Evolutionary conservation across 371 early-diverging fungal genomes (phyloP).

Genomic region (Mucor saturninus): DNA sequence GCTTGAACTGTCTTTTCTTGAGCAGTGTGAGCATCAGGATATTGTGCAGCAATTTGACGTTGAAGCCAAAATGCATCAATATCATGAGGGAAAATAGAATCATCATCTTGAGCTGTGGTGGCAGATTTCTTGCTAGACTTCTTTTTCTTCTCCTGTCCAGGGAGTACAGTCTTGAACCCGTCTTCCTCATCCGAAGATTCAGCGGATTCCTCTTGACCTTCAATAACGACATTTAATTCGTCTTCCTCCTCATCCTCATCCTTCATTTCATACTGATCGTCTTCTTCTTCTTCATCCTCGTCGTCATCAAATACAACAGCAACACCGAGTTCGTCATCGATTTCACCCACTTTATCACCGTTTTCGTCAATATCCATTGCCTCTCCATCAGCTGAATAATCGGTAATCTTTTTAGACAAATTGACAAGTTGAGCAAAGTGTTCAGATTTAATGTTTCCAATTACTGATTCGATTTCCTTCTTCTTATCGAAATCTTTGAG

Average conservation of each 20-base stretch:
- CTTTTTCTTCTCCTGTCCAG: slow-evolving; percentile 49
- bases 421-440: slow-evolving; percentile 88
- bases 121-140: slow-evolving; percentile 24
- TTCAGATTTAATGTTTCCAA: slow-evolving; percentile 69
- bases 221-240: slow-evolving; percentile 6
- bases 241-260: slow-evolving; percentile 59
- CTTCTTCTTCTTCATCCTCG: slow-evolving; percentile 71
- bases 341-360: slow-evolving; percentile 57
- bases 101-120: slow-evolving; percentile 27
- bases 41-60: slow-evolving; percentile 79
- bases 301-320: slow-evolving; percentile 81
- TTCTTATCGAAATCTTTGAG: slow-evolving; percentile 91
- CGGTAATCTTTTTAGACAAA: slow-evolving; percentile 93
- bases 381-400: slow-evolving; percentile 67
- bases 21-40: slow-evolving; percentile 84
- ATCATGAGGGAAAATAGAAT: slow-evolving; percentile 71
- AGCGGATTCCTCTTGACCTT: slow-evolving; percentile 33
- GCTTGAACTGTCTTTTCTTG: slow-evolving; percentile 86
- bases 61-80: slow-evolving; percentile 98
- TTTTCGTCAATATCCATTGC: slow-evolving; percentile 56
- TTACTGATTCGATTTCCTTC: slow-evolving; percentile 80
- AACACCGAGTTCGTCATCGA: slow-evolving; percentile 78
- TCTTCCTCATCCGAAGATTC: slow-evolving; percentile 52
- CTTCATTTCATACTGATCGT: slow-evolving; percentile 65
- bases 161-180: slow-evolving; percentile 60